Conservation (phyloP, 2,329 filamentous ascomycete genomes). For the Cordyceps farinosa region DNA sequence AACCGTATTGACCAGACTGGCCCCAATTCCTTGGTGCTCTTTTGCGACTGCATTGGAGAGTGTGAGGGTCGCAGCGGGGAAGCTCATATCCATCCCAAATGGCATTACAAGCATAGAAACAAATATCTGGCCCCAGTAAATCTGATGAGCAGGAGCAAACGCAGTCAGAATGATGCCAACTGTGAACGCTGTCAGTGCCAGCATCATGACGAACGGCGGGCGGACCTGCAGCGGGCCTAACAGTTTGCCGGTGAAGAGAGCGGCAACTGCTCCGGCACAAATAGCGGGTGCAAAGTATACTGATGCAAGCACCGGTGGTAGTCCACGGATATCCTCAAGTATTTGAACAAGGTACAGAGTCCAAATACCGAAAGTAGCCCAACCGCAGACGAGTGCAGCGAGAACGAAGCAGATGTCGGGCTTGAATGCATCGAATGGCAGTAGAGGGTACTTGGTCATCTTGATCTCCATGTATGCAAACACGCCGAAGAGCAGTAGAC, state of each 20-base stretch:
- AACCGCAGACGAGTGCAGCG: slow-evolving; percentile 50
- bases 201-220: slow-evolving; percentile 40
- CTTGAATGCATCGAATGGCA: slow-evolving; percentile 51
- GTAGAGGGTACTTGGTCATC: slow-evolving; percentile 46
- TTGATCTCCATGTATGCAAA: slow-evolving; percentile 58
- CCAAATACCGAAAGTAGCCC: slow-evolving; percentile 53
- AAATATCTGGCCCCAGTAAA: slow-evolving; percentile 64
- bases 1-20: slow-evolving; percentile 58
- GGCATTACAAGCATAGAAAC: slow-evolving; percentile 55
- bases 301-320: slow-evolving; percentile 41
- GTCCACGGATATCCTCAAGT: slow-evolving; percentile 41
- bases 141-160: slow-evolving; percentile 50
- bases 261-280: slow-evolving; percentile 42
- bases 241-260: slow-evolving; percentile 41
- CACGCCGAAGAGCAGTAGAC: slow-evolving; percentile 47
- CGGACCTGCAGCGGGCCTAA: slow-evolving; percentile 36
- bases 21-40: slow-evolving; percentile 45
- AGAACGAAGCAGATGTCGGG: slow-evolving; percentile 53
- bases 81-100: slow-evolving; percentile 65
- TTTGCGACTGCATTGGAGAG: slow-evolving; percentile 50
- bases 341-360: slow-evolving; percentile 50
- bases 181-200: slow-evolving; percentile 43
- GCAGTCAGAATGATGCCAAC: slow-evolving; percentile 41
- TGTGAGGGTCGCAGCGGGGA: slow-evolving; percentile 59
- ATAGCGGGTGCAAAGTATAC: slow-evolving; percentile 45